Percentiles rank a stretch among this genome's conserved stretches.
These are phyloP conservation scores for Alternaria conjuncta DNA, from an alignment of 2,329 filamentous ascomycete genomes.

Conservation along the genomic window DNA sequence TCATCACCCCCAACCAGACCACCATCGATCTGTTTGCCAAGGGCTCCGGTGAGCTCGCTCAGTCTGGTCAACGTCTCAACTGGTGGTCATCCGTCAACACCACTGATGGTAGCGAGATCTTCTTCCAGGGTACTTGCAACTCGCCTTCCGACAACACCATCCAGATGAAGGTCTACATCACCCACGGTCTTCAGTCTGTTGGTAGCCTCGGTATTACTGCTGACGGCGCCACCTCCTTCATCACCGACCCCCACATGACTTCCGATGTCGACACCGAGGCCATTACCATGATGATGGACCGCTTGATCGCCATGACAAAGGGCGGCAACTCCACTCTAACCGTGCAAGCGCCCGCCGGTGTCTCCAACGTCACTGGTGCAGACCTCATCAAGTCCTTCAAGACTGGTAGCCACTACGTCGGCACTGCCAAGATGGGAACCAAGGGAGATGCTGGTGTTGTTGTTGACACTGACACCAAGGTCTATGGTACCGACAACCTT, in stretches of 20 bases:
- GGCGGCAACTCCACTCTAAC: conserved; percentile 37
- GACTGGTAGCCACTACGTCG: conserved; percentile 50
- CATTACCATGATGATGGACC: conserved; percentile 55
- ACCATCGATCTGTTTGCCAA: conserved; percentile 43
- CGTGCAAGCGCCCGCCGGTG: conserved; percentile 44
- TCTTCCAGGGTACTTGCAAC: conserved; percentile 56
- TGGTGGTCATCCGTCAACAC: conserved; percentile 56
- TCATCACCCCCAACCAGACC: conserved; percentile 39
- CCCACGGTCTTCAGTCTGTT: conserved; percentile 66
- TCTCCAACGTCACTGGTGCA: conserved; percentile 50
- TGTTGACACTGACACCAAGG: conserved; percentile 47
- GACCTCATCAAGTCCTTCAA: conserved; percentile 43
- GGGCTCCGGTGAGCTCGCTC: conserved; percentile 52
- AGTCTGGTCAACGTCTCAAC: conserved; percentile 57
- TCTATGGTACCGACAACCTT: conserved; percentile 53
- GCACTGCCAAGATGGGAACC: conserved; percentile 62
- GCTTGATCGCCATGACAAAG: conserved; percentile 49
- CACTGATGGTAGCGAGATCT: conserved; percentile 48
- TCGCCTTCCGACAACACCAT: conserved; percentile 44
- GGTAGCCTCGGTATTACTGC: conserved; percentile 59
- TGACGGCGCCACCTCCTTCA: conserved; percentile 51
- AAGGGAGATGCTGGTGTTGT: conserved; percentile 53
- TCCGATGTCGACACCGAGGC: conserved; percentile 52
- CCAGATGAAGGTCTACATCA: conserved; percentile 61
- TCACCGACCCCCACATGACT: conserved; percentile 59